These are phyloP conservation scores for Millerozyma acaciae DNA, from an alignment of 805 yeast genomes.

Conservation along the genomic window DNA sequence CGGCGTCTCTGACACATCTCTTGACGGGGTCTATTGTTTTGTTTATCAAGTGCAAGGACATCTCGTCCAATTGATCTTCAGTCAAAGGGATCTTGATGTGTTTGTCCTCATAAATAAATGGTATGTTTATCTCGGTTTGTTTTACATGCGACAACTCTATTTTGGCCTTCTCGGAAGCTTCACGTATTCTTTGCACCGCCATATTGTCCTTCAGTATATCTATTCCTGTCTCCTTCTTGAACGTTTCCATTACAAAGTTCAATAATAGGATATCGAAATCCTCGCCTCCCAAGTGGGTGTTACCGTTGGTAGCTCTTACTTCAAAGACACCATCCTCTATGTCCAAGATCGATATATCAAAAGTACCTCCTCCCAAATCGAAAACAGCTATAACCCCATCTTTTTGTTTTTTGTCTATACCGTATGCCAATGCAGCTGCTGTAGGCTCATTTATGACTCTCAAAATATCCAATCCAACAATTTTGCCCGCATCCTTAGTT, in stretches of 20 bases:
- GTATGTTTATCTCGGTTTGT: constrained; percentile 60
- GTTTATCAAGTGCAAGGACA: constrained; percentile 63
- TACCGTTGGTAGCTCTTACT: constrained; percentile 79
- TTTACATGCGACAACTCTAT: constrained; percentile 68
- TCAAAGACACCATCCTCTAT: constrained; percentile 80
- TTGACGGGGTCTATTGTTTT: constrained; percentile 71
- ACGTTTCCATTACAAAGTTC: constrained; percentile 52
- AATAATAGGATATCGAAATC: constrained; percentile 71
- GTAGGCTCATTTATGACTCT: constrained; percentile 83
- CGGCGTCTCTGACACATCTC: constrained; percentile 72
- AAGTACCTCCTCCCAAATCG: constrained; percentile 84
- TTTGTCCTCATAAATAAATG: constrained; percentile 60
- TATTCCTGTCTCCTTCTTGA: constrained; percentile 48
- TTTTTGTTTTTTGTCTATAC: constrained; percentile 52
- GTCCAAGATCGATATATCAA: constrained; percentile 74
- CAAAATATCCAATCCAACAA: constrained; percentile 71
- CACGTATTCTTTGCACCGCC: constrained; percentile 73
- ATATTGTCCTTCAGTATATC: constrained; percentile 50
- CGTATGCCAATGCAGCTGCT: constrained; percentile 82
- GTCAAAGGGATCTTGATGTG: constrained; percentile 58
- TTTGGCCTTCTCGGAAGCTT: constrained; percentile 74
- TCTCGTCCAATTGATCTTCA: constrained; percentile 63
- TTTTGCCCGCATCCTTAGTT: constrained; percentile 72
- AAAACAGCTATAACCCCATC: constrained; percentile 57
- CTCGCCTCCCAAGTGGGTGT: constrained; percentile 83